A percentile compares a stretch with the other conserved stretches of the same genome.
These are phyloP conservation scores for Saccharomycopsis oosterbeekiorum DNA, from an alignment of 805 yeast genomes.

Conservation along the genomic window DNA sequence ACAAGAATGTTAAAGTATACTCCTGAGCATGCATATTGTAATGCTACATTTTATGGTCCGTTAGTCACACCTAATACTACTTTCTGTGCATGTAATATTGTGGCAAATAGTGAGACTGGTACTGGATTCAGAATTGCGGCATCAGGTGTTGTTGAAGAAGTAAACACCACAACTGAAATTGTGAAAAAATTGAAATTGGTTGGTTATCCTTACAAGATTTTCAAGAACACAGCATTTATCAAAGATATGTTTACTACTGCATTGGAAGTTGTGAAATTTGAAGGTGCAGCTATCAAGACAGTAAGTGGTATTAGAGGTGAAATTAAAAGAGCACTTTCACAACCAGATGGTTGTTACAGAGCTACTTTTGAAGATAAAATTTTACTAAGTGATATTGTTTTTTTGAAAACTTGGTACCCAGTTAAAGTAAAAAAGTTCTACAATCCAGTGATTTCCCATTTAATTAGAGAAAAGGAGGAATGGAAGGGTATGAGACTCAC, in stretches of 20 bases:
- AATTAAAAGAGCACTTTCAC: slow-evolving; percentile 85
- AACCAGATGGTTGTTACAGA: slow-evolving; percentile 91
- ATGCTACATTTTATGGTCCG: slow-evolving; percentile 95
- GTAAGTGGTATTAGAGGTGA: slow-evolving; percentile 98
- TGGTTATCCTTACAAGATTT: slow-evolving; percentile 89
- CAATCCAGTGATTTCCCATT: slow-evolving; percentile 89
- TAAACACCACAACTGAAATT: slow-evolving; percentile 81
- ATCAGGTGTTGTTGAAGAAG: slow-evolving; percentile 91
- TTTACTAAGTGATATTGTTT: slow-evolving; percentile 78
- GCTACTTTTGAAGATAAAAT: slow-evolving; percentile 97
- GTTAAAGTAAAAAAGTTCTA: slow-evolving; percentile 83
- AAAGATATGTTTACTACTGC: slow-evolving; percentile 92
- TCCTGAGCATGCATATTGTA: slow-evolving; percentile 95
- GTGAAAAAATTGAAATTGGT: slow-evolving; percentile 93
- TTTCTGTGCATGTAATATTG: slow-evolving; percentile 88
- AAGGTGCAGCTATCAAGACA: slow-evolving; percentile 94
- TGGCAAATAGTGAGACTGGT: slow-evolving; percentile 73
- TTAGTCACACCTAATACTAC: slow-evolving; percentile 96
- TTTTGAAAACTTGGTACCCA: slow-evolving; percentile 95
- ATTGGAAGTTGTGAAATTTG: slow-evolving; percentile 93
- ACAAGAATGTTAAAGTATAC: slow-evolving; percentile 97
- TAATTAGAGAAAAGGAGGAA: slow-evolving; percentile 63
- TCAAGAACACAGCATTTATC: slow-evolving; percentile 92
- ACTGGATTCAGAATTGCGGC: slow-evolving; percentile 93
- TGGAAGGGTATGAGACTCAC: slow-evolving; percentile 98